These are phyloP conservation scores for Dovyalis caffra DNA, from an alignment of 345 rosid genomes.

Conservation along the genomic window DNA sequence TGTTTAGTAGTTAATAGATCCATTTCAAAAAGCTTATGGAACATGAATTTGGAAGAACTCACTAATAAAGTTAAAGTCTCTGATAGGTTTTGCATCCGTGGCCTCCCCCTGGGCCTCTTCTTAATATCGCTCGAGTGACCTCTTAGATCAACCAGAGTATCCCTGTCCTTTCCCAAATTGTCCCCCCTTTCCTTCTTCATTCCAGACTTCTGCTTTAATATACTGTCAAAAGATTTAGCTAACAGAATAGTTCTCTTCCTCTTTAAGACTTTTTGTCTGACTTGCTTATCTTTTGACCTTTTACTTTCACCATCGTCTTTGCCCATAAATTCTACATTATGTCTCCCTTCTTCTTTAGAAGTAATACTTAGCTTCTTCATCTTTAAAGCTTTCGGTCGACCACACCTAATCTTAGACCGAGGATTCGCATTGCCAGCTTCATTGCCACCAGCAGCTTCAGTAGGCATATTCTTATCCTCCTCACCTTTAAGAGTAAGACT, in stretches of 20 bases:
- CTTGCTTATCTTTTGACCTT: neutral
- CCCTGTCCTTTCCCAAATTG: too few relatives aligned
- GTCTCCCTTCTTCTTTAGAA: neutral
- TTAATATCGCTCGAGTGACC: constrained; percentile 6
- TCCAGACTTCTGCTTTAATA: too few relatives aligned
- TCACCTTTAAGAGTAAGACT: neutral
- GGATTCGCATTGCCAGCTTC: neutral
- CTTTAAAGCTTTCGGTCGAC: constrained; percentile 5
- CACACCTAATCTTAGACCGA: neutral
- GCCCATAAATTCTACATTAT: too few relatives aligned
- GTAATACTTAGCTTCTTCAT: neutral
- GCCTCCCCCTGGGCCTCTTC: constrained; percentile 31
- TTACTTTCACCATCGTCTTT: neutral
- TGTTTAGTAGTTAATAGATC: neutral
- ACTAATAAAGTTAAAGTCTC: constrained; percentile 26
- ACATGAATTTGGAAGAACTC: constrained; percentile 25
- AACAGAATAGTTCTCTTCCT: too few relatives aligned
- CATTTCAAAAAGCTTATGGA: neutral
- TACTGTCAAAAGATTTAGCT: too few relatives aligned
- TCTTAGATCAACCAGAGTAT: neutral
- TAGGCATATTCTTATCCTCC: neutral
- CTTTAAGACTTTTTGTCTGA: too few relatives aligned
- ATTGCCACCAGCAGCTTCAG: constrained; percentile 4
- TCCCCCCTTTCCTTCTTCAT: too few relatives aligned
- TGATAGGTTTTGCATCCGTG: constrained; percentile 16